A percentile compares a stretch with the other conserved stretches of the same genome.
Conservation (phyloP, 1,284 basidiomycete species). For the Moesziomyces aphidis region DNA sequence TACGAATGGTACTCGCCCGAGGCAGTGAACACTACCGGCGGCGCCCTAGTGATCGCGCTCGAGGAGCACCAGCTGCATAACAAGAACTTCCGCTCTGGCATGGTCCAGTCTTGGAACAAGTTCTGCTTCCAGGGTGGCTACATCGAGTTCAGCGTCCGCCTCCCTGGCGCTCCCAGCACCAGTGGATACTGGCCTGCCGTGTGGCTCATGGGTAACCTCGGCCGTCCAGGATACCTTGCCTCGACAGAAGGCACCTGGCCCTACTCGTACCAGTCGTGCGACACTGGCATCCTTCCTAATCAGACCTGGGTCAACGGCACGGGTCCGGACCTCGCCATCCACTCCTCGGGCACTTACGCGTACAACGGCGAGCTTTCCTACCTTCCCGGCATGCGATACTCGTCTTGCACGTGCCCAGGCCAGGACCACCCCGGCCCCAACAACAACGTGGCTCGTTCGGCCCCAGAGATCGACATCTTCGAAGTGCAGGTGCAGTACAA, state of each 20-base stretch:
- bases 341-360: conserved; percentile 57
- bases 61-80: conserved; percentile 55
- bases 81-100: conserved; percentile 65
- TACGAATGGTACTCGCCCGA: conserved; percentile 69
- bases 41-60: conserved; percentile 56
- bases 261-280: conserved; percentile 69
- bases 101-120: conserved; percentile 68
- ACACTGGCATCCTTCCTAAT: conserved; percentile 62
- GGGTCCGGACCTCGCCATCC: conserved; percentile 47
- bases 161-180: conserved; percentile 58
- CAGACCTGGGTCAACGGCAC: conserved; percentile 56
- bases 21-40: conserved; percentile 59
- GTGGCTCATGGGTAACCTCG: conserved; percentile 66
- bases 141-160: conserved; percentile 57
- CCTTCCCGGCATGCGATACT: conserved; percentile 63
- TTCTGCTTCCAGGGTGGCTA: conserved; percentile 68
- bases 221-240: conserved; percentile 64
- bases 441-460: conserved; percentile 59
- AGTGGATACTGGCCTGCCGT: conserved; percentile 71
- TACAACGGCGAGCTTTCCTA: conserved; percentile 44
- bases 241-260: conserved; percentile 67
- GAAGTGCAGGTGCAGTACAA: conserved; percentile 72
- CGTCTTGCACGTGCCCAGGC: conserved; percentile 60
- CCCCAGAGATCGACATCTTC: conserved; percentile 67
- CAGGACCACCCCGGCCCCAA: conserved; percentile 64